Base-by-base conservation (phyloP, 106 monocot genomes). In the Hemerocallis citrina region DNA sequence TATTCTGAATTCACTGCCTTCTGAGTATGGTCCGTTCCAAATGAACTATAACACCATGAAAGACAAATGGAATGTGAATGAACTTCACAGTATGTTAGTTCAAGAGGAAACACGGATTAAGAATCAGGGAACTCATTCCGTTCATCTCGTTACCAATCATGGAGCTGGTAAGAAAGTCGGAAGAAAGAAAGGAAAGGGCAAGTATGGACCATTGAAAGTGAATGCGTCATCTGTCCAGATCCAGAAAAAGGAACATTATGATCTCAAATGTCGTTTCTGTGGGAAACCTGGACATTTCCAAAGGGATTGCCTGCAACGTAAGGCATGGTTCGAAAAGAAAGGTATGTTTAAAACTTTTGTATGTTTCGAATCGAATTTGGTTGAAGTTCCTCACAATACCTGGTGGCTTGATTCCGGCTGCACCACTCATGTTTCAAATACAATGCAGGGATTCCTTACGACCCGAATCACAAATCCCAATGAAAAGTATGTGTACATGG, bases 11-110 rank as follows among this genome's bases (percentile, higher is more conserved):
- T 70, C 61, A 0, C 30, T 70, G 7, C 55, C 44, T 72, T 21
- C 38, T 44, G 14, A 57, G 10, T 64, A 40, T 64, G 56, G 45
- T 7, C 33, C 23, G 27, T 61, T 37, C 27, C 44, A 70, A 17
- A 61, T 61, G 12, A 28, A 24, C 29, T 70, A 70, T 46, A 70
- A 59, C 34, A 61, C 61, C 0, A 4, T 27, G 25, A 70, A 70
- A 6, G 61, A 61, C 27, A 70, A 50, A 4, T 49, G 61, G 36
- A 61, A 27, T 61, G 5, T 61, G 30, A 49, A 58, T 44, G 38
- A 61, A 70, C 10, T 61, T 12, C 23, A 1, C 0, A 34, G 22
- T 52, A 70, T 64, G 62, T 11, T 62, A 3, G 7, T 54, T 41
- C 34, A 62, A 22, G 52, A 62, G 17, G 62, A 63, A 32, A 21